Base-by-base conservation (phyloP, 148 eudicot genomes). In the Rhododendron henanense region DNA sequence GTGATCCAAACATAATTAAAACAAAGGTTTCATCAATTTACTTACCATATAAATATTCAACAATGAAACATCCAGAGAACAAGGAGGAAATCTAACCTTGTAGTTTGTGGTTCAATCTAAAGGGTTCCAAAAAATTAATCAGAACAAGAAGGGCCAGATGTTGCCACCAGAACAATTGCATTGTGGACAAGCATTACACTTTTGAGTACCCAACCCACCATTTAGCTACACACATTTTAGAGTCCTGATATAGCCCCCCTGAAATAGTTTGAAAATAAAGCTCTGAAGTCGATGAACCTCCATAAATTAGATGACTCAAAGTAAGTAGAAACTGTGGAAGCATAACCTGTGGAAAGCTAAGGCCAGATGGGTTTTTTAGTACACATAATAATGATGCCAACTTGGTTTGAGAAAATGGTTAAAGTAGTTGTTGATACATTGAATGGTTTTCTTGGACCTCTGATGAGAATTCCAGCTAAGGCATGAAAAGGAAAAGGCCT, bases 131-230 rank as follows among this genome's bases (percentile, higher is more conserved):
- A 16, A 78, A n/a, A 28, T 85, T 76, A 78, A 85, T 78, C 75
- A 85, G 57, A 77, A 85, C 78, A 59, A 85, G 82, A 19, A 85
- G 75, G 50, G 86, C 75, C 41, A 85, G 73, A 67, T 85, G 86
- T 85, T 59, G 86, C 86, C 86, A 85, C 86, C 86, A 78, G 53
- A 85, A 78, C 86, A 85, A 57, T 78, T 33, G 82, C 86, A 85
- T 85, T 78, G 35, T 85, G 71, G 63, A 85, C 82, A 57, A 78
- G 86, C 86, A 76, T 85, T 75, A 85, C 86, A 77, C 57, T 85
- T 78, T 44, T 44, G 37, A 25, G 69, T 33, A 21, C 53, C 86
- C 69, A 39, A 53, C 16, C 74, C 23, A 59, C 81, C 71, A 57
- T 50, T 55, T 41, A 78, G 85, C 85, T 83, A 39, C 78, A 55